Evolutionary conservation across 495 filamentous ascomycete genomes (phyloP).

Genomic region (Penicillium fimorum): DNA sequence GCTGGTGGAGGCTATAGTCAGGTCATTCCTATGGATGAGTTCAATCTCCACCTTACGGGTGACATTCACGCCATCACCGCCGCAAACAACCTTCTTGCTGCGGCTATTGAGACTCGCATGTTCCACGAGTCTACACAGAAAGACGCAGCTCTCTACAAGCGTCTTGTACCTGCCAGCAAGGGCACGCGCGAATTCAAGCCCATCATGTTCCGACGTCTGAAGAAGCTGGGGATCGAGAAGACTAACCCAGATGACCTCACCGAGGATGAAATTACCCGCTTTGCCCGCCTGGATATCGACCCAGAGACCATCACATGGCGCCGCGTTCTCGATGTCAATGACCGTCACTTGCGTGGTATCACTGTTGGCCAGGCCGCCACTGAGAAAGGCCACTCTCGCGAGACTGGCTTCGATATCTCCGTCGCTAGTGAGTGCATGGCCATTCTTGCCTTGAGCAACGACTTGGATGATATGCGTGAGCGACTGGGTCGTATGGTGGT

Average conservation of each 20-base stretch:
- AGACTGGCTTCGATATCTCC: conserved; percentile 95
- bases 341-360: conserved; percentile 85
- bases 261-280: conserved; percentile 79
- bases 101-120: conserved; percentile 96
- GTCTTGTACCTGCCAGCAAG: conserved; percentile 85
- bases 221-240: conserved; percentile 94
- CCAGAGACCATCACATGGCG: conserved; percentile 96
- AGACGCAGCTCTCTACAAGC: conserved; percentile 82
- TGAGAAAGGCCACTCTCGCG: conserved; percentile 79
- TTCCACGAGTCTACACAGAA: conserved; percentile 96
- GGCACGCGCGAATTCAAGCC: conserved; percentile 83
- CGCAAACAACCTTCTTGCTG: conserved; percentile 97
- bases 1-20: conserved; percentile 97
- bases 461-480: conserved; percentile 86
- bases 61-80: conserved; percentile 98
- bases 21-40: conserved; percentile 99
- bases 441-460: conserved; percentile 89
- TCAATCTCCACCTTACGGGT: conserved; percentile 95
- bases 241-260: conserved; percentile 88
- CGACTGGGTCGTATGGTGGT: conserved; percentile 96
- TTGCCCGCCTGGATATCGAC: conserved; percentile 93
- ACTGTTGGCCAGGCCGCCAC: conserved; percentile 84
- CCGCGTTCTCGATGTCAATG: conserved; percentile 94
- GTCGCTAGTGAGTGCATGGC: conserved; percentile 99
- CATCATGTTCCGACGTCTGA: conserved; percentile 85